A percentile compares a stretch with the other conserved stretches of the same genome.
Conservation (phyloP, 164 flowering plant species). For the Liquidambar formosana region DNA sequence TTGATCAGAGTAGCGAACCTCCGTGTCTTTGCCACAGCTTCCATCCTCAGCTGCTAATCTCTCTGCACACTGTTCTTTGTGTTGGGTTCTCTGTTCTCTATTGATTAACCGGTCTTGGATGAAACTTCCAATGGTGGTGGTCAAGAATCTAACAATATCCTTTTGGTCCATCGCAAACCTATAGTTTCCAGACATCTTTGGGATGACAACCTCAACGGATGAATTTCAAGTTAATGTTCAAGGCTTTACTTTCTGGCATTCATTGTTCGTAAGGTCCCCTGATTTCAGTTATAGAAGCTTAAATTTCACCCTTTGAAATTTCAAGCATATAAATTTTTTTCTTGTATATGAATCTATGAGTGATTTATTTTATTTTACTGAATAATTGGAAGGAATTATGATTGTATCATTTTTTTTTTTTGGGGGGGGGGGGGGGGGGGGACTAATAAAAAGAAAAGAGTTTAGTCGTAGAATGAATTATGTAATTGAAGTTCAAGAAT, state of each 20-base stretch:
- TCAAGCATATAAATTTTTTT: neutral
- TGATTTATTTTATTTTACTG: neutral
- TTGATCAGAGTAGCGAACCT: slow-evolving; percentile 71
- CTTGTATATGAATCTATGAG: neutral
- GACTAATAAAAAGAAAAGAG: neutral
- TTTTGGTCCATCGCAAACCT: slow-evolving; percentile 56
- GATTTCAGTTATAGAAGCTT: neutral
- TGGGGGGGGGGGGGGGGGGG: no score
- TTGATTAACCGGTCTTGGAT: slow-evolving; percentile 56
- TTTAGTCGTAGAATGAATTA: neutral
- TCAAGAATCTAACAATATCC: slow-evolving; percentile 49
- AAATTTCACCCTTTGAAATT: neutral
- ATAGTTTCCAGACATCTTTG: slow-evolving; percentile 41
- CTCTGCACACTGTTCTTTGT: slow-evolving; percentile 83
- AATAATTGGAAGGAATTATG: neutral
- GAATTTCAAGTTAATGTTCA: neutral
- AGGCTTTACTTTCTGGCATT: neutral
- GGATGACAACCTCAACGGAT: neutral
- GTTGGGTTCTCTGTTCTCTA: slow-evolving; percentile 51
- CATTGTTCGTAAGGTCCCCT: neutral
- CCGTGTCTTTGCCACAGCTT: slow-evolving; percentile 29
- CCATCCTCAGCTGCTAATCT: slow-evolving; percentile 72
- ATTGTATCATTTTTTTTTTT: neutral
- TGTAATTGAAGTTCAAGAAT: neutral
- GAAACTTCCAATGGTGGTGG: slow-evolving; percentile 52